These are phyloP conservation scores for Cordyceps pruinosa DNA, from an alignment of 2,329 filamentous ascomycete genomes.

Conservation along the genomic window DNA sequence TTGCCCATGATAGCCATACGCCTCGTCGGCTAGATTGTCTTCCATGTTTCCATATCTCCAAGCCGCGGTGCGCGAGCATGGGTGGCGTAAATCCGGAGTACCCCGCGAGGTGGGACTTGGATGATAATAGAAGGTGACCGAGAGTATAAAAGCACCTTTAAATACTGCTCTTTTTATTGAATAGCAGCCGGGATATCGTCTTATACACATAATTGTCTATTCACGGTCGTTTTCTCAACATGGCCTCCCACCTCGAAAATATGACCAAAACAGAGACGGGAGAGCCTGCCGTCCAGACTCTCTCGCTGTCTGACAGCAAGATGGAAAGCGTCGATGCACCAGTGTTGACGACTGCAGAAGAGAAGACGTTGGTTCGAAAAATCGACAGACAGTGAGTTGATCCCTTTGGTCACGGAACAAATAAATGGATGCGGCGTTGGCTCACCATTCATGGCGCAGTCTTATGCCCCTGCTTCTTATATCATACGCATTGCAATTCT, in stretches of 20 bases:
- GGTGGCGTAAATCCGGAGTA: neutral
- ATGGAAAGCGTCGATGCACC: neutral
- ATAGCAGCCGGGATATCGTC: neutral
- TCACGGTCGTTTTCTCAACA: neutral
- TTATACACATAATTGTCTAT: neutral
- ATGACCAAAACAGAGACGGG: neutral
- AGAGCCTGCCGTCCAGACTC: neutral
- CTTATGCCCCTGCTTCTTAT: constrained; percentile 11
- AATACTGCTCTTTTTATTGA: neutral
- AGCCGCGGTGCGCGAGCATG: neutral
- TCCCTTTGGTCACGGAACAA: neutral
- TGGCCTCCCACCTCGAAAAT: neutral
- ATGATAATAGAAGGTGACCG: neutral
- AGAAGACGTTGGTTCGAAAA: constrained; percentile 16
- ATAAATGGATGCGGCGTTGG: neutral
- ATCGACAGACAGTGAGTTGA: constrained; percentile 11
- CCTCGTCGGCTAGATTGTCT: neutral
- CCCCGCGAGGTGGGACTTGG: neutral
- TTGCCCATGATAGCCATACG: neutral
- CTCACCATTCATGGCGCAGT: neutral
- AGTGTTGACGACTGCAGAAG: constrained; percentile 12
- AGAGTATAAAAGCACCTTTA: neutral
- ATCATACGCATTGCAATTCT: constrained; percentile 10
- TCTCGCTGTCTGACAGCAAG: neutral
- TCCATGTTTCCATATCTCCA: neutral